Base-by-base conservation (phyloP, 2,329 filamentous ascomycete genomes). In the Zymoseptoria passerinii region DNA sequence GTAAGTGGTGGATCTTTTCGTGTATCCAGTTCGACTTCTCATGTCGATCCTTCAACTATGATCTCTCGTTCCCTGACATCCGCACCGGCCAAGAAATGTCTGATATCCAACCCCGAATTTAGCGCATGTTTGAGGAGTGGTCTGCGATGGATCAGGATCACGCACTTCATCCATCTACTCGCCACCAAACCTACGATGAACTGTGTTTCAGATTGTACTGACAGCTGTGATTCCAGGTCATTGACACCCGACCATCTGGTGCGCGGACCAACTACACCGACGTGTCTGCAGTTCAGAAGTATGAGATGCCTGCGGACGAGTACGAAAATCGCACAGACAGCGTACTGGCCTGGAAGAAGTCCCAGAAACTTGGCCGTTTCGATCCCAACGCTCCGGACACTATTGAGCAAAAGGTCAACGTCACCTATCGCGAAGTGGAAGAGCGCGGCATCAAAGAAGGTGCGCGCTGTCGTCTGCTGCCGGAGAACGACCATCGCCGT, bases 331-430 rank as follows among this genome's bases (percentile, higher is more conserved):
- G 92, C 70, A 80, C 85, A 50, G 90, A 96, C 75, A 92, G 88
- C 3, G 94, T 99, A 13, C 82, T 96, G 23, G 89, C 92, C 5
- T 97, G 91, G 91, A 99, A 99, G 77, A 92, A 89, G 76, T 79
- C 85, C n/a, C 86, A 96, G 74, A 92, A 95, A 72, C 83, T 97
- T n/a, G 94, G 94, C 54, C 89, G 94, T 40, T 99, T 99, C 75
- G 90, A 97, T 71, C 94, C 94, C 10, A 81, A 87, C 66, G 90
- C 91, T 7, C 85, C 88, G 18, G 83, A 80, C 60, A 82, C 88
- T 20, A 86, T 91, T 71, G 80, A 89, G 70, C 82, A 89, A 63
- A 89, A 89, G 72, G 77, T 88, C 58, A 80, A 82, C 16, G 85
- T 86, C 48, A 81, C 86, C 49, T 80, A 85, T 64, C 82, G 83